Conservation (phyloP, 192 early-diverging fungal genomes). For the Coemansia sp. region DNA sequence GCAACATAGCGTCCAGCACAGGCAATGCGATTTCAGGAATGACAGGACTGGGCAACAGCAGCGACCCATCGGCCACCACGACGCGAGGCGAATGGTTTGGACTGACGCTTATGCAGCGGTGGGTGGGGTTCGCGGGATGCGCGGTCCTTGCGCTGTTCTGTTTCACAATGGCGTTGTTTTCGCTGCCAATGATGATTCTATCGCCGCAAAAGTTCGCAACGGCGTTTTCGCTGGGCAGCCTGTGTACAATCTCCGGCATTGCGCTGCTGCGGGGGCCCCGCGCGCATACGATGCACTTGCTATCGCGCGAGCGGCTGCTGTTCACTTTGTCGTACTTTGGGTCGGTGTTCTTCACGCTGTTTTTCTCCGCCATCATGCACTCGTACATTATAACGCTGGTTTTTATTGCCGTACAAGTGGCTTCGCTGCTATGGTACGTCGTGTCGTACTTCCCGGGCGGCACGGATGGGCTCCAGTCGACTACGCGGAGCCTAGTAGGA, state of each 20-base stretch:
- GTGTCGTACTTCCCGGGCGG: constrained; percentile 82
- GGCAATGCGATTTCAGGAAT: constrained; percentile 36
- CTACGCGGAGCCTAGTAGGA: constrained; percentile 47
- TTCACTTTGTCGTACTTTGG: constrained; percentile 81
- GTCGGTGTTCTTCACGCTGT: constrained; percentile 82
- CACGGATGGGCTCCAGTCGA: constrained; percentile 58
- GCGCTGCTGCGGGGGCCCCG: constrained; percentile 79
- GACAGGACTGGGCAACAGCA: constrained; percentile 15
- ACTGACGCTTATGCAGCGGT: constrained; percentile 54
- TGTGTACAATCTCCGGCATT: constrained; percentile 52
- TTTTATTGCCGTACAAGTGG: constrained; percentile 72
- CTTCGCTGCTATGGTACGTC: constrained; percentile 81
- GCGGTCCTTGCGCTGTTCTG: constrained; percentile 54
- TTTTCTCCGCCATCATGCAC: constrained; percentile 70
- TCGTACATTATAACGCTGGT: constrained; percentile 77
- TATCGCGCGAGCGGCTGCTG: constrained; percentile 73
- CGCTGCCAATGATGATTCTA: constrained; percentile 62
- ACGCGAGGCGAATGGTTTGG: constrained; percentile 55
- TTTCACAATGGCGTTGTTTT: constrained; percentile 58
- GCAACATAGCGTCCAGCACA: constrained; percentile 39
- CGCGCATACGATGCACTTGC: constrained; percentile 76
- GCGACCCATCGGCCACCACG: constrained; percentile 3
- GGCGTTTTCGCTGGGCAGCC: constrained; percentile 71
- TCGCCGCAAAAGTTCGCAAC: constrained; percentile 76
- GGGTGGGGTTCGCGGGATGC: constrained; percentile 52